A percentile compares a stretch with the other conserved stretches of the same genome.
These are phyloP conservation scores for Batrachochytrium dendrobatidis DNA, from an alignment of 371 early-diverging fungal species.

Conservation along the genomic window DNA sequence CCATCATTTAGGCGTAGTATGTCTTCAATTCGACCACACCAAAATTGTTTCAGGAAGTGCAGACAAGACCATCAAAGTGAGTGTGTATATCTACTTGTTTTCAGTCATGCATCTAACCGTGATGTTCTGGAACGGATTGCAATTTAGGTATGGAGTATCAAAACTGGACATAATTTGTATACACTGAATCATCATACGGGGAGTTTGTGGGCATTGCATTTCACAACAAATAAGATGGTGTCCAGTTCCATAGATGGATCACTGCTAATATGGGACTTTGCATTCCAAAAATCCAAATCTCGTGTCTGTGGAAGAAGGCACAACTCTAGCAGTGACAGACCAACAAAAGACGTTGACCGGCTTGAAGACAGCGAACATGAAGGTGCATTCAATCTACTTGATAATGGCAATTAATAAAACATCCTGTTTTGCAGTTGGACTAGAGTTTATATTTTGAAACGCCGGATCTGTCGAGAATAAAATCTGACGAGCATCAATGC, in stretches of 20 bases:
- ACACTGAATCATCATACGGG: not conserved
- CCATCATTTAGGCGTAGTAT: slow-evolving; percentile 20
- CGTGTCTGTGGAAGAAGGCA: too few species aligned
- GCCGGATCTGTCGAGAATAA: too few species aligned
- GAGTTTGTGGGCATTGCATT: slow-evolving; percentile 29
- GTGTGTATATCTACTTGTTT: not conserved
- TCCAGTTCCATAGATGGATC: slow-evolving; percentile 35
- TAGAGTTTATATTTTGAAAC: too few species aligned
- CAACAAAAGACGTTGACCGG: too few species aligned
- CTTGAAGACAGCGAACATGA: too few species aligned
- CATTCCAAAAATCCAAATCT: slow-evolving; percentile 8
- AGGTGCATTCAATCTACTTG: too few species aligned
- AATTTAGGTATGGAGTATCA: not conserved
- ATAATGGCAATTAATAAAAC: too few species aligned
- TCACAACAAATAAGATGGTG: slow-evolving; percentile 26
- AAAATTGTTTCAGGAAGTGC: slow-evolving; percentile 28
- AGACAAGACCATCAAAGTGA: slow-evolving; percentile 33
- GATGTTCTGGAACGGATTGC: not conserved
- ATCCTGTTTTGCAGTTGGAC: too few species aligned
- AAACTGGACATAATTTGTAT: not conserved
- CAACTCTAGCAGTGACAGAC: too few species aligned
- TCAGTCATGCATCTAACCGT: not conserved
- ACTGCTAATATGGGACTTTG: slow-evolving; percentile 37
- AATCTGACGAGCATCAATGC: too few species aligned
- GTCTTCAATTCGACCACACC: slow-evolving; percentile 18